Evolutionary conservation across 148 eudicot species (phyloP).

Genomic region (Camellia japonica): DNA sequence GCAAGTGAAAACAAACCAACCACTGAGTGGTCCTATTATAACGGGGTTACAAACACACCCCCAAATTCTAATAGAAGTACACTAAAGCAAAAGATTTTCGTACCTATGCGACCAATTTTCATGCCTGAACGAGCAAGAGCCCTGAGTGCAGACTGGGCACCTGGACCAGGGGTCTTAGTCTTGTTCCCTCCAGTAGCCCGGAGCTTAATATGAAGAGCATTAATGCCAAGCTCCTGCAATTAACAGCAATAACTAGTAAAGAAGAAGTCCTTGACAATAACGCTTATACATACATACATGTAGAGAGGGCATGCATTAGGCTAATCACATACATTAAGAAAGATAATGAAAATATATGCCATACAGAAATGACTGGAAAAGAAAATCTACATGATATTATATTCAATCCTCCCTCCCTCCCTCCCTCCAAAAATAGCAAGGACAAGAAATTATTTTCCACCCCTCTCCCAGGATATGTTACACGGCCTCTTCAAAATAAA

Average conservation of each 20-base stretch:
- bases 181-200: conserved; percentile 89
- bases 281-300: no score
- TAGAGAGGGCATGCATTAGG: background rate
- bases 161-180: conserved; percentile 90
- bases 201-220: conserved; percentile 81
- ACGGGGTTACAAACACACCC: background rate
- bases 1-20: background rate
- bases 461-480: no score
- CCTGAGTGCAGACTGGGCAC: conserved; percentile 87
- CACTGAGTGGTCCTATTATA: background rate
- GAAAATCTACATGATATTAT: background rate
- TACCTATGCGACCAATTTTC: conserved; percentile 89
- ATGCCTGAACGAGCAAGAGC: conserved; percentile 90
- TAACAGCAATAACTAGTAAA: background rate
- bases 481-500: no score
- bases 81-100: background rate
- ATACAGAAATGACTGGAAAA: background rate
- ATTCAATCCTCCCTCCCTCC: background rate
- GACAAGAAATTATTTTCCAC: no score
- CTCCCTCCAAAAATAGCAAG: background rate
- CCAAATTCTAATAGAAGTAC: background rate
- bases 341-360: background rate
- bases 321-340: background rate
- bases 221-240: conserved; percentile 69
- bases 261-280: background rate